These are phyloP conservation scores for Hypoxylon sp. DNA, from an alignment of 2,329 filamentous ascomycete species.

Conservation along the genomic window DNA sequence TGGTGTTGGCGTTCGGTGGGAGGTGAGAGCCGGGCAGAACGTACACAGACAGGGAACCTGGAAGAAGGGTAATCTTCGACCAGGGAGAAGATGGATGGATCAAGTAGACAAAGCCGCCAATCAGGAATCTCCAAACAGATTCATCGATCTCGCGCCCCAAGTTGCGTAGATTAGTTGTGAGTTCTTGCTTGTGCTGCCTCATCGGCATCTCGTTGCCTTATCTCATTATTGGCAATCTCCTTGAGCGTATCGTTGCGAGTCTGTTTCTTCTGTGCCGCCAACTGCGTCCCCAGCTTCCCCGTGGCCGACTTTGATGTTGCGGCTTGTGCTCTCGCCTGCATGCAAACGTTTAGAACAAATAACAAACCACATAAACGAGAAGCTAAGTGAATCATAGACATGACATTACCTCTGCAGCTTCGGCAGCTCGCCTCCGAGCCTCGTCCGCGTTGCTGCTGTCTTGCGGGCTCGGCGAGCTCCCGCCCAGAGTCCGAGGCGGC, in stretches of 20 bases:
- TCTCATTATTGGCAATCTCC: conserved; percentile 75
- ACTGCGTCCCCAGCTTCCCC: conserved; percentile 77
- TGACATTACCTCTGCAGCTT: conserved; percentile 80
- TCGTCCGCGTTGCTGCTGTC: conserved; percentile 60
- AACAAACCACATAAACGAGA: neutral
- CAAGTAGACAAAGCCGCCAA: neutral
- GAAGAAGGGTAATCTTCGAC: neutral
- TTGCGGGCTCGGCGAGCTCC: conserved; percentile 46
- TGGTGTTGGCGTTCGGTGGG: conserved; percentile 16
- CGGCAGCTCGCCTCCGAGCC: conserved; percentile 78
- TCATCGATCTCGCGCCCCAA: conserved; percentile 2
- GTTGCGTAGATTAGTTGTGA: conserved; percentile 62
- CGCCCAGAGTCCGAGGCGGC: conserved; percentile 74
- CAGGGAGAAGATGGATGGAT: neutral
- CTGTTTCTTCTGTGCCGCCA: conserved; percentile 81
- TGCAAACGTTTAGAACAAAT: conserved; percentile 17
- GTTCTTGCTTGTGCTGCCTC: conserved; percentile 66
- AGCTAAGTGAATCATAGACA: neutral
- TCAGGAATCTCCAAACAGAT: conserved; percentile 3
- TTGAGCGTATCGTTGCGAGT: conserved; percentile 76
- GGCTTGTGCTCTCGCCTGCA: conserved; percentile 75
- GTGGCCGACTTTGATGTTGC: conserved; percentile 64
- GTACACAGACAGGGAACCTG: conserved; percentile 1
- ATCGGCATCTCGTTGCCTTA: conserved; percentile 76
- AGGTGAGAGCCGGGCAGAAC: neutral